These are phyloP conservation scores for Paecilomyces fulvus DNA, from an alignment of 2,329 filamentous ascomycete species.

Conservation along the genomic window DNA sequence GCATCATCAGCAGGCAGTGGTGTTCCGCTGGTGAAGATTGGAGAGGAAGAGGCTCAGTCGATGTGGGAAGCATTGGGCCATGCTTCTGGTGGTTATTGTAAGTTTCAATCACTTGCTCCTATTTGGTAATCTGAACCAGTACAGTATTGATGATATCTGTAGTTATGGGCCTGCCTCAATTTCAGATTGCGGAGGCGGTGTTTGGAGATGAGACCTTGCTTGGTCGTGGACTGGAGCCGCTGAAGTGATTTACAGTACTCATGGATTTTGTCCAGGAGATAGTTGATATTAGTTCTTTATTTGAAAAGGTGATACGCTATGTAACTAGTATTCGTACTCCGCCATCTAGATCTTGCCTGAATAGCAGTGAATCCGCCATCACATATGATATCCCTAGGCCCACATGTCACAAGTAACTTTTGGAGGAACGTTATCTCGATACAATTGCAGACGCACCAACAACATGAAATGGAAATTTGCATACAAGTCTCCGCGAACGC, in stretches of 20 bases:
- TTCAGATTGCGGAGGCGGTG: neutral
- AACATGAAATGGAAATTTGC: too few relatives aligned
- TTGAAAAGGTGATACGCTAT: too few relatives aligned
- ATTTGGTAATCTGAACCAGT: neutral
- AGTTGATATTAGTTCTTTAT: too few relatives aligned
- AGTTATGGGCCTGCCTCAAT: neutral
- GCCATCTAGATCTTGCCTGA: too few relatives aligned
- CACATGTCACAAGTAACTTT: too few relatives aligned
- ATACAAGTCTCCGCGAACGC: too few relatives aligned
- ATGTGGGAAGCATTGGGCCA: neutral
- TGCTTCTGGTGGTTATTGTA: neutral
- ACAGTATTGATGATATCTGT: neutral
- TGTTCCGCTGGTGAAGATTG: neutral
- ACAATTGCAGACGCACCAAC: too few relatives aligned
- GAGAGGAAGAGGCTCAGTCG: neutral
- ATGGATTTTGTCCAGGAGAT: too few relatives aligned
- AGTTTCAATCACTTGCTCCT: neutral
- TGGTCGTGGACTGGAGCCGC: neutral
- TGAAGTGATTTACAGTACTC: neutral
- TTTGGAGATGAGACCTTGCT: neutral
- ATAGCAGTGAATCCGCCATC: too few relatives aligned
- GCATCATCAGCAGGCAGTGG: slow-evolving; percentile 46
- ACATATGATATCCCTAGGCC: too few relatives aligned
- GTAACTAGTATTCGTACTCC: too few relatives aligned
- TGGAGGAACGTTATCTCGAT: too few relatives aligned